phyloP scores from a whole-genome alignment of 2,329 filamentous ascomycete genomes.

The Sporothrix variecibatus region DNA sequence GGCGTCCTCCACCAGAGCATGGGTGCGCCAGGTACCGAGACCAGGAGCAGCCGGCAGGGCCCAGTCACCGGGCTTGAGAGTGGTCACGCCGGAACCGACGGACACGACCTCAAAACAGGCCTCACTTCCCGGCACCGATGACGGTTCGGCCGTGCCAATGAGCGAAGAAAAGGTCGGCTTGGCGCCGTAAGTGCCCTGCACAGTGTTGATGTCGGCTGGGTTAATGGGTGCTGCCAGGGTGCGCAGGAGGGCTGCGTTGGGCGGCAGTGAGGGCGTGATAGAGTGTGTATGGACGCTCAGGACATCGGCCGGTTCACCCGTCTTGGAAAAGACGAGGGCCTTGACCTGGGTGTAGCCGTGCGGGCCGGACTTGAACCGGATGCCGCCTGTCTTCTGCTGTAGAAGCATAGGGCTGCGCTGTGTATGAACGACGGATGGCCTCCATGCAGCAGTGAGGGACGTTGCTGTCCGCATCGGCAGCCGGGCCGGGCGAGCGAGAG shows the following conservation, averaged over 20 bases:
- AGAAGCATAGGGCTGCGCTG: constrained; percentile 9
- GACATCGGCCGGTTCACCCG: constrained; percentile 74
- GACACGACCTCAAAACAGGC: constrained; percentile 88
- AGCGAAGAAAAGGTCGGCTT: constrained; percentile 75
- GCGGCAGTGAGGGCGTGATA: constrained; percentile 72
- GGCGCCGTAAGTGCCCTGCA: constrained; percentile 92
- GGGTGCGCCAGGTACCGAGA: constrained; percentile 94
- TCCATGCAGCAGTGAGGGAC: constrained; percentile 11
- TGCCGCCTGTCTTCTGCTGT: not conserved
- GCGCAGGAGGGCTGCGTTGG: constrained; percentile 70
- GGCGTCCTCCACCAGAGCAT: constrained; percentile 65
- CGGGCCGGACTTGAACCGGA: constrained; percentile 57
- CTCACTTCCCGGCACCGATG: constrained; percentile 85
- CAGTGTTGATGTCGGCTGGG: constrained; percentile 95
- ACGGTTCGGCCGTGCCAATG: constrained; percentile 73
- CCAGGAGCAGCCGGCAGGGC: constrained; percentile 82
- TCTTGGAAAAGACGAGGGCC: constrained; percentile 72
- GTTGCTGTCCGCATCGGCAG: constrained; percentile 18
- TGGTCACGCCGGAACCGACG: constrained; percentile 57
- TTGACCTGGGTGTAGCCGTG: constrained; percentile 86
- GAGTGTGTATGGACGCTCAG: constrained; percentile 72
- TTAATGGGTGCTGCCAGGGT: constrained; percentile 92
- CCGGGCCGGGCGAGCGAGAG: constrained; percentile 23
- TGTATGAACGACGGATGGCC: not conserved
- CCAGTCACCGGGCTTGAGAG: constrained; percentile 79